Evolutionary conservation across 1,139 yeast species (phyloP), one percentile per base, ranked within the genome.

Genomic region (Zygoascus sp.): DNA sequence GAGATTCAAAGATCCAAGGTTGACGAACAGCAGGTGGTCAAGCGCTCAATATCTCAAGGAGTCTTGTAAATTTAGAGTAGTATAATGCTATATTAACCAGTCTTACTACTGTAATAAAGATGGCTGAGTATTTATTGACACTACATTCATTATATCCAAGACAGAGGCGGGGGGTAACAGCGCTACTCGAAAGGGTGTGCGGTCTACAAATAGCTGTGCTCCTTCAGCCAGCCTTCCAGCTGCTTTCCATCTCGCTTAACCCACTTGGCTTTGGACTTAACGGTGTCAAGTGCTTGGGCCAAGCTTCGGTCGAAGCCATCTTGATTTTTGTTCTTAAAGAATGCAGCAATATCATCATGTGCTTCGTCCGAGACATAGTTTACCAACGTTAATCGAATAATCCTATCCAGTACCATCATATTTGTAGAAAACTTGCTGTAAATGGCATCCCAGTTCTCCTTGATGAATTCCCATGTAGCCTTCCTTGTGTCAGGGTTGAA

Each of bases 1-100:
- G 89, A 86, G 63, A 64, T 92, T 44, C 92, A 83, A 62, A 71
- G 82, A 35, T 83, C 90, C 3, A 85, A 87, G 62, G 92, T 87
- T 5, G 97, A 90, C 61, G 79, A 77, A 51, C 73, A 85, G 53
- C 48, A 54, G 5, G 28, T 42, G 9, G 17, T 13, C 34, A n/a
- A 15, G 13, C 34, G 34, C 3, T 9, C 34, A 4, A 15, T 16
- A 4, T n/a, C n/a, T 30, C 34, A 30, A 30, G 34, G 34, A 30
- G 34, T 30, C 9, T 13, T 30, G 34, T 30, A 30, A 25, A 25
- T 6, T 4, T 3, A 25, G 11, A 7, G 13, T 28, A 28, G 7
- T 23, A 23, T n/a, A n/a, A n/a, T n/a, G n/a, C n/a, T n/a, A n/a
- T n/a, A n/a, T n/a, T n/a, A n/a, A n/a, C n/a, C n/a, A 23, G 27